Base-by-base conservation (phyloP, 768 basidiomycete genomes). In the Russula sp. region DNA sequence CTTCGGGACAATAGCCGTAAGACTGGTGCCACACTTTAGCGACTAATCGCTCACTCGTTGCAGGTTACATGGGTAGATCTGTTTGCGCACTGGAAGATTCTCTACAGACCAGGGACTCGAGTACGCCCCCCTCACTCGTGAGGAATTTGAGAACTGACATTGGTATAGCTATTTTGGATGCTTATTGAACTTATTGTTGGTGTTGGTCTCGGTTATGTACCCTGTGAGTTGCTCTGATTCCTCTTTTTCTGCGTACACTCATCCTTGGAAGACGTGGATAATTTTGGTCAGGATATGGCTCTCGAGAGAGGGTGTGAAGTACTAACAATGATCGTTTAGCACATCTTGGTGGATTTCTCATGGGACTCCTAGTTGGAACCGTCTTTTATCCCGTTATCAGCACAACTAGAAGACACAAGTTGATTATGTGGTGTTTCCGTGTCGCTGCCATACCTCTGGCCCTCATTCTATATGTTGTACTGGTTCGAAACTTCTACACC, bases 301-400 rank as follows among this genome's bases (percentile, higher is more conserved):
- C 24, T 32, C 28, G 32, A 40, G 50, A 24, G 42, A 14, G 52
- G 42, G 36, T 61, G 44, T 61, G 53, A 26, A 52, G 10, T n/a
- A 61, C 55, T 61, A 30, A 66, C 63, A n/a, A 69, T 57, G 10
- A n/a, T 57, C 54, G 51, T 32, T 16, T 48, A 89, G 88, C 90
- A 5, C 94, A 97, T 75, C 80, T 96, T 9, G 94, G 95, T 53
- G 92, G 92, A 14, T 88, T 94, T 70, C 76, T 89, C 28, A 89
- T 92, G 84, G 89, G 89, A 16, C 80, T 98, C 10, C 82, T 98
- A 10, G 79, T 88, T 40, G 92, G 90, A 26, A 88, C 88, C 54
- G 83, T 88, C 22, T 83, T 99, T 66, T 94, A 94, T 73, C 96
- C 96, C 6, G 85, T 96, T 16, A 90, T 99, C 60, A 93, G 89